A percentile compares a stretch with the other conserved stretches of the same genome.
These are phyloP conservation scores for Citrullus mucosospermus DNA, from an alignment of 306 rosid species.

Conservation along the genomic window DNA sequence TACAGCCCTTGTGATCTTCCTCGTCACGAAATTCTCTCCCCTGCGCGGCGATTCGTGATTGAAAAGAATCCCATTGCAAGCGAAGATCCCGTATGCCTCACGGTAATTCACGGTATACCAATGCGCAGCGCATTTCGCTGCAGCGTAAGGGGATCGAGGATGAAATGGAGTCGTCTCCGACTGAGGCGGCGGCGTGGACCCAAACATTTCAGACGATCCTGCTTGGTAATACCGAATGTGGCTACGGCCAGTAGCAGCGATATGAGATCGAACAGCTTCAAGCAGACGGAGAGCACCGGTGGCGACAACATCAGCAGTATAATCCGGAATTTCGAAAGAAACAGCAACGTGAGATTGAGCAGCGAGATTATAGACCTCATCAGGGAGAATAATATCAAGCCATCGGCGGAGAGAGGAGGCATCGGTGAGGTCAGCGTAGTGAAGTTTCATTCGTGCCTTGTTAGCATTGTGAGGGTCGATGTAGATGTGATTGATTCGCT, in stretches of 20 bases:
- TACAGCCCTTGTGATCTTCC: conserved; percentile 86
- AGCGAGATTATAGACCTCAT: conserved; percentile 95
- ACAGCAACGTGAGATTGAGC: conserved; percentile 98
- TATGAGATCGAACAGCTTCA: conserved; percentile 88
- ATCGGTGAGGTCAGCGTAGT: conserved; percentile 93
- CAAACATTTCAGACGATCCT: conserved; percentile 97
- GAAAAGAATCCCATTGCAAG: conserved; percentile 86
- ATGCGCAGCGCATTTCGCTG: conserved; percentile 89
- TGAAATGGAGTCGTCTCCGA: conserved; percentile 77
- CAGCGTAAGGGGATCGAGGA: conserved; percentile 95
- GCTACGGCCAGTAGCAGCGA: conserved; percentile 50
- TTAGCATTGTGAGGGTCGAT: conserved; percentile 95
- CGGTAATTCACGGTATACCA: conserved; percentile 99
- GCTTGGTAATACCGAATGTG: conserved; percentile 85
- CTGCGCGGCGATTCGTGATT: conserved; percentile 86
- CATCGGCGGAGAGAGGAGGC: conserved; percentile 99
- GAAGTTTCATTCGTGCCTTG: conserved; percentile 97
- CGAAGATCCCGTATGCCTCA: conserved; percentile 81
- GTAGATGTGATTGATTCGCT: conserved; percentile 95
- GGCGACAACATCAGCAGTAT: conserved; percentile 95
- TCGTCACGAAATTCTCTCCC: conserved; percentile 92
- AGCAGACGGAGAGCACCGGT: conserved; percentile 87
- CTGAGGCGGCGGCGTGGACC: conserved; percentile 87
- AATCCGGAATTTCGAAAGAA: conserved; percentile 96
- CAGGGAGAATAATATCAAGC: conserved; percentile 81